A percentile compares a stretch with the other conserved stretches of the same genome.
Conservation (phyloP, 1,284 basidiomycete genomes). For the Rhizopogon hawkerae region DNA sequence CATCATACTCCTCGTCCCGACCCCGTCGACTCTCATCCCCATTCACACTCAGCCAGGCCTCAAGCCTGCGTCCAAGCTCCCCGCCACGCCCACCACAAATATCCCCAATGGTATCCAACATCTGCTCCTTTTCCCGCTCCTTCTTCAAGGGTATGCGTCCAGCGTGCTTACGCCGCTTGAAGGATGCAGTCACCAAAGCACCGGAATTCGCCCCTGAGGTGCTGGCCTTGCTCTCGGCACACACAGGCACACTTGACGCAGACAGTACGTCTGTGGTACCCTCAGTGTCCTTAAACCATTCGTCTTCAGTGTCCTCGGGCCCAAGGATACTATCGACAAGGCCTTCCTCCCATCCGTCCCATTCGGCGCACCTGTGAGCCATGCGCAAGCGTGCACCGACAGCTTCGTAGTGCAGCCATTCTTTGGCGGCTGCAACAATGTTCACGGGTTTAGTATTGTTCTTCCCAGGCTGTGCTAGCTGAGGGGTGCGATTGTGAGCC, state of each 20-base stretch:
- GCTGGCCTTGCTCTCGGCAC: constrained; percentile 4
- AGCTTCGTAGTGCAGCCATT: constrained; percentile 67
- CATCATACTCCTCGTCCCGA: constrained; percentile 13
- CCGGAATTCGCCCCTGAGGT: constrained; percentile 14
- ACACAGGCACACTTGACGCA: constrained; percentile 11
- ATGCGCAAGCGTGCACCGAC: constrained; percentile 56
- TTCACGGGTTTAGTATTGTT: constrained; percentile 10
- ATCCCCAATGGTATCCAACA: constrained; percentile 60
- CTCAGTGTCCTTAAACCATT: constrained; percentile 51
- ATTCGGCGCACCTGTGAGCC: constrained; percentile 70
- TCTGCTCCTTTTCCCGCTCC: constrained; percentile 54
- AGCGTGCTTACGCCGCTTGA: constrained; percentile 26
- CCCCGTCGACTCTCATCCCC: constrained; percentile 11
- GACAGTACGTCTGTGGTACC: constrained; percentile 21
- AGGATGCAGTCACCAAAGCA: constrained; percentile 15
- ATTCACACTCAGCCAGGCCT: constrained; percentile 51
- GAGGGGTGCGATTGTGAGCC: constrained; percentile 19
- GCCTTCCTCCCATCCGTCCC: constrained; percentile 84
- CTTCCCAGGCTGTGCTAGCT: constrained; percentile 11
- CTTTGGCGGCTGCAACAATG: constrained; percentile 39
- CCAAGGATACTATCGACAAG: constrained; percentile 66
- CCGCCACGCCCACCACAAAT: constrained; percentile 69
- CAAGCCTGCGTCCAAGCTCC: constrained; percentile 61
- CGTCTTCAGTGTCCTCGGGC: constrained; percentile 55
- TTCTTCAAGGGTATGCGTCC: constrained; percentile 39